Evolutionary conservation across 768 basidiomycete genomes (phyloP), one percentile per base, ranked within the genome.

Genomic region (Hypholoma sublateritium): DNA sequence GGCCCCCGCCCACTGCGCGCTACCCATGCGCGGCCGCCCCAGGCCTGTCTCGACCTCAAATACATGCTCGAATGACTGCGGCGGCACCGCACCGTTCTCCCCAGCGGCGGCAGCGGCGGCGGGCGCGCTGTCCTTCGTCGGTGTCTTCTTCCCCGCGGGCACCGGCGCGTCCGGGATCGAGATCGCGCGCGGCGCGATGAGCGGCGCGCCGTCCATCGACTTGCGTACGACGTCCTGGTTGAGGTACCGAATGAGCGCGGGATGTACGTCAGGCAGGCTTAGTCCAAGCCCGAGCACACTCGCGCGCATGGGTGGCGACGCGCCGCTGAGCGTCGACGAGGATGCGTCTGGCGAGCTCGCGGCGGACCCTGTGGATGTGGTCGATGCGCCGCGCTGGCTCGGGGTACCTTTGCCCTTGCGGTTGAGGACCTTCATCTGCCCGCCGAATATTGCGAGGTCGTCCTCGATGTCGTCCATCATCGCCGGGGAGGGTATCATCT

Each of bases 361-460:
- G 17, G 28, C 25, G 21, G 22, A 53, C 28, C 28, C 52, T 11
- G 57, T 49, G 3, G 62, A 55, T 1, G 59, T 32, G 12, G 65
- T 63, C 47, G 57, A 36, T 54, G 55, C 28, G 28, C 28, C 28
- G 28, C 28, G 7, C 42, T 54, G 16, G 16, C 50, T 24, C 14
- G 47, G 21, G 17, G 51, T 43, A 2, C 58, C 59, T 36, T 66
- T 66, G 3, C 51, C 55, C 16, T 67, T 75, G 56, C 71, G 62
- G 53, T 72, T 70, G 16, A 82, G 58, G 7, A 82, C 71, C 25
- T 75, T 72, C 52, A 74, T 78, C 63, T 82, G 80, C 7, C 81
- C 82, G 14, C 81, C 81, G 53, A 83, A 84, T 22, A 84, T 80
- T 6, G 80, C 80, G 3, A 84, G 70, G 56, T 81, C 79, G 56